Base-by-base conservation (phyloP, 2,329 filamentous ascomycete genomes). In the Magnaporthiopsis poae region DNA sequence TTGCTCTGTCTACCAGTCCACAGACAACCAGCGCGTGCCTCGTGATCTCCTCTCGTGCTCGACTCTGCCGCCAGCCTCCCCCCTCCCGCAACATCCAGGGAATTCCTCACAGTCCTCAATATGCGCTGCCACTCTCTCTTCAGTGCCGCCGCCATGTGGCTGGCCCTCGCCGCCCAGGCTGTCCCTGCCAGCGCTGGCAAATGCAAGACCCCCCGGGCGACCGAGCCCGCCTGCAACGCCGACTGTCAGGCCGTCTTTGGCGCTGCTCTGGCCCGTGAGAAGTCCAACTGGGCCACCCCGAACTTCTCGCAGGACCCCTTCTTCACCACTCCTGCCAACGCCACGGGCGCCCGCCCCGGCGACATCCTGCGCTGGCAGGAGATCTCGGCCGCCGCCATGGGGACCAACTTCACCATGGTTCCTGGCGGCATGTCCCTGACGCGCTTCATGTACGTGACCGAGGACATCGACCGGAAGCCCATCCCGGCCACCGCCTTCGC, bases 281-380 rank as follows among this genome's bases (percentile, higher is more conserved):
- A 25, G 15, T 9, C n/a, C 62, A 63, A 63, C 62, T 52, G 35
- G 62, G 62, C 62, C 35, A 63, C 62, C 11, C 21, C 4, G 29
- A 5, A 63, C n/a, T 27, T 63, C 7, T 18, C 9, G 35, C 25
- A 27, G n/a, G 62, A 63, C 21, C n/a, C 62, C 33, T 63, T 63
- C 18, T 63, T 36, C 21, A 46, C 36, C 35, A 63, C 35, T 7
- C 62, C 62, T 2, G 35, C 15, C 35, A 63, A 63, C n/a, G 25
- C 29, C 21, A 27, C 62, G 21, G 35, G 8, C 35, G 36, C 62
- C 62, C 36, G 29, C 35, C 63, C 68, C 12, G 70, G 70, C 56
- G 70, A 71, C 59, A 29, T 71, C 7, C 61, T 71, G 5, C 63
- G 67, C 60, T 70, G 69, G 70, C 65, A 70, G 33, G 65, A 70